Conservation (phyloP, 1,284 basidiomycete genomes). For the Thecaphora frezii region DNA sequence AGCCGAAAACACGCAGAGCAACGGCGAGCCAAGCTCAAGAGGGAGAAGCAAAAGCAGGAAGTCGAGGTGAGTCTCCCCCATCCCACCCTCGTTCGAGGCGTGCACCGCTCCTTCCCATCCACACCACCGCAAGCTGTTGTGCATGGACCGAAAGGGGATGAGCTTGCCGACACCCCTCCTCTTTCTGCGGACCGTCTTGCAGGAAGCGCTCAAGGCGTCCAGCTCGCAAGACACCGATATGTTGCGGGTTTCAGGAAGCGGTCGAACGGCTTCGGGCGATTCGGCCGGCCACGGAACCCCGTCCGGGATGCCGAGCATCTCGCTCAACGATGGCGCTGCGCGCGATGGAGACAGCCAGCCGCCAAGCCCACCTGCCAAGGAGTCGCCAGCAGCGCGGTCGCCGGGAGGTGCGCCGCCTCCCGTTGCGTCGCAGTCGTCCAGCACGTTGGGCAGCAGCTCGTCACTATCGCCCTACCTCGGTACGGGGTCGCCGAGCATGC, state of each 20-base stretch:
- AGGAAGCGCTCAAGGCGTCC: too few relatives aligned
- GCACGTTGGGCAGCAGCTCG: conserved; percentile 6
- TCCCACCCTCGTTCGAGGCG: background rate
- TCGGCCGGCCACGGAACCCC: background rate
- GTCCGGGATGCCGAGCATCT: background rate
- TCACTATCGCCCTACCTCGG: conserved; percentile 23
- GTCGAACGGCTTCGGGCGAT: background rate
- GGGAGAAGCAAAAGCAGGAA: conserved; percentile 15
- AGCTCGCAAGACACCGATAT: background rate
- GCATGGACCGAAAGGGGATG: too few relatives aligned
- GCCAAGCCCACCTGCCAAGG: background rate
- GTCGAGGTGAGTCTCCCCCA: background rate
- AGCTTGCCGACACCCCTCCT: too few relatives aligned
- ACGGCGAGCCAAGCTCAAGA: conserved; percentile 55
- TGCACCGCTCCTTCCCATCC: background rate
- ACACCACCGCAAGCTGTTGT: too few relatives aligned
- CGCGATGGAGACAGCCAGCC: background rate
- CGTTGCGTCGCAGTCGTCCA: conserved; percentile 3
- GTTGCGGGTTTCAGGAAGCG: background rate
- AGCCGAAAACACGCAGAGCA: conserved; percentile 84
- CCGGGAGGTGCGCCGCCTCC: background rate
- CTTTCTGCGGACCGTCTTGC: too few relatives aligned
- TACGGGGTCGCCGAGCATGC: background rate
- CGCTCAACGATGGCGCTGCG: background rate
- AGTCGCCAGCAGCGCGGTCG: background rate